Evolutionary conservation across 192 early-diverging fungal genomes (phyloP), one percentile per base, ranked within the genome.

Genomic region (Coemansia reversa): DNA sequence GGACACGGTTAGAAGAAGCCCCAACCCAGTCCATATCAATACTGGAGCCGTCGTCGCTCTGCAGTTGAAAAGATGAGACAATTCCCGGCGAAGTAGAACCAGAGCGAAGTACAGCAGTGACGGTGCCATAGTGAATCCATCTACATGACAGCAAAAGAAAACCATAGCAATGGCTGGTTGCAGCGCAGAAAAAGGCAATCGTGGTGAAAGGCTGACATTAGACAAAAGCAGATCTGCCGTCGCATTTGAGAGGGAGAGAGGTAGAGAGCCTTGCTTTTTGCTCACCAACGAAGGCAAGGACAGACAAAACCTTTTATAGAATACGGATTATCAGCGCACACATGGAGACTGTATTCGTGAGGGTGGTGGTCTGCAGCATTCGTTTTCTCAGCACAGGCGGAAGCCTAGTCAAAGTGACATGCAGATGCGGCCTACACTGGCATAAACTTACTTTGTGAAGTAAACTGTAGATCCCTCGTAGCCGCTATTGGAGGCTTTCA

Each of bases 11-110:
- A 1, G 84, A 75, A 19, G 84, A 69, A 19, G 60, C 55, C 3
- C 88, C 88, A 22, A 87, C 84, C 67, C 77, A 81, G 70, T 89
- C 88, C 60, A 84, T 83, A 61, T 86, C 84, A 23, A 89, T 84
- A 72, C 86, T 86, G 35, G 86, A 79, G 52, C 85, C 85, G 20
- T 60, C 45, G 8, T 73, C 75, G 68, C 84, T 76, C 47, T 84
- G 83, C 39, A 83, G 69, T 55, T 88, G 85, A 33, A 87, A 74
- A 7, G 86, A 84, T 16, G 86, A 84, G 11, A 90, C 77, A 12
- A 87, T 84, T 19, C 87, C 87, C 2, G 69, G 70, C 0, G 82
- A 70, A 0, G 69, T 76, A 3, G 83, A 83, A 29, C 83, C 88
- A 0, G 85, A 82, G 54, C 82, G 76, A 50, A 88, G 74, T 35